phyloP scores from a whole-genome alignment of 805 yeast species.

The Vanderwaltozyma polyspora region DNA sequence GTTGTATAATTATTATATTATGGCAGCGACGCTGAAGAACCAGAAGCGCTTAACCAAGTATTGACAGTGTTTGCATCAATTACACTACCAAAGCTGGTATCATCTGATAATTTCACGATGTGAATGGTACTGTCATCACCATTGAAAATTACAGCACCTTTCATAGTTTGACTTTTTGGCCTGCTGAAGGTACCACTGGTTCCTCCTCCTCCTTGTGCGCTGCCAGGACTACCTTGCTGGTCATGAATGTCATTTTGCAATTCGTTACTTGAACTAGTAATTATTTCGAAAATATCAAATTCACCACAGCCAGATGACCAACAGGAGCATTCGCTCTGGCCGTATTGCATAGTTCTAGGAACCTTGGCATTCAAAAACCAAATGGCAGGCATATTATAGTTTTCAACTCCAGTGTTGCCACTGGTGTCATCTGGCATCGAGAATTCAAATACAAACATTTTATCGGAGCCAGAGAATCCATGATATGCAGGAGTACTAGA shows the following conservation, averaged over 20 bases:
- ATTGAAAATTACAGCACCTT: constrained; percentile 82
- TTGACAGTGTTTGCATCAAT: constrained; percentile 47
- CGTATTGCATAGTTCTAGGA: constrained; percentile 95
- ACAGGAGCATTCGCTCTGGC: constrained; percentile 76
- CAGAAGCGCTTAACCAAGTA: constrained; percentile 43
- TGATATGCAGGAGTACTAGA: constrained; percentile 83
- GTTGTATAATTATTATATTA: neutral
- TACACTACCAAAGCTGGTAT: constrained; percentile 36
- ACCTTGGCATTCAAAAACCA: constrained; percentile 93
- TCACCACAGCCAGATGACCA: constrained; percentile 98
- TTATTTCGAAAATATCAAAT: constrained; percentile 84
- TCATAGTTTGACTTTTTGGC: constrained; percentile 65
- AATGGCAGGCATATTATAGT: constrained; percentile 95
- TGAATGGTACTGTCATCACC: constrained; percentile 36
- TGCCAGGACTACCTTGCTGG: constrained; percentile 50
- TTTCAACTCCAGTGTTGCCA: constrained; percentile 34
- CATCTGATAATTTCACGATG: constrained; percentile 48
- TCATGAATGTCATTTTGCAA: constrained; percentile 74
- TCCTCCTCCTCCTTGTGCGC: constrained; percentile 56
- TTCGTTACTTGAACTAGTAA: constrained; percentile 61
- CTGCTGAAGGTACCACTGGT: constrained; percentile 76
- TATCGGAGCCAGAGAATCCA: constrained; percentile 76
- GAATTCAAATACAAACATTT: constrained; percentile 89
- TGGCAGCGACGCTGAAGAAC: constrained; percentile 33
- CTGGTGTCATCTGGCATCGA: constrained; percentile 70